These are phyloP conservation scores for Verbascum thapsus DNA, from an alignment of 257 asterid species.

Conservation along the genomic window DNA sequence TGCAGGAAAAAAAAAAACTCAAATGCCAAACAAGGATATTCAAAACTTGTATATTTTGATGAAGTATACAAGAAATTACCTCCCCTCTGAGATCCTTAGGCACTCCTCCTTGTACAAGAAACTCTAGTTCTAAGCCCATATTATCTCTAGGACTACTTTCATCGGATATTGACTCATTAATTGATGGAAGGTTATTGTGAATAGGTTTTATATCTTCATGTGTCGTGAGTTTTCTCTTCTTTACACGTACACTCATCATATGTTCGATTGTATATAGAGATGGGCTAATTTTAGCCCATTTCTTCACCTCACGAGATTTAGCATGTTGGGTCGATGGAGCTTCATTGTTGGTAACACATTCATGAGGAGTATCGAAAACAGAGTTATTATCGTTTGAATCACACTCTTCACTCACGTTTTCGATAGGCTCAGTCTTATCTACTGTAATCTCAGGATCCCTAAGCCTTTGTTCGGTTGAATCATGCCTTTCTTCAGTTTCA, in stretches of 20 bases:
- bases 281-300: slow-evolving; percentile 68
- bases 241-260: slow-evolving; percentile 69
- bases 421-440: slow-evolving; percentile 34
- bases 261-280: slow-evolving; percentile 56
- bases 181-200: slow-evolving; percentile 47
- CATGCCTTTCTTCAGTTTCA: slow-evolving; percentile 30
- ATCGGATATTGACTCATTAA: slow-evolving; percentile 41
- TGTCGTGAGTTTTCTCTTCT: slow-evolving; percentile 47
- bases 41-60: slow-evolving; percentile 19
- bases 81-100: slow-evolving; percentile 96
- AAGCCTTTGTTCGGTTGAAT: slow-evolving; percentile 34
- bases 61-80: slow-evolving; percentile 46
- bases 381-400: slow-evolving; percentile 38
- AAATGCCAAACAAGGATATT: slow-evolving; percentile 7
- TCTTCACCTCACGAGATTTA: slow-evolving; percentile 52
- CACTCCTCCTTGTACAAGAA: slow-evolving; percentile 90
- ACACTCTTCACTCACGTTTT: slow-evolving; percentile 42
- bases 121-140: slow-evolving; percentile 51
- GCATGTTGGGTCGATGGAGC: slow-evolving; percentile 36
- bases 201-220: slow-evolving; percentile 27
- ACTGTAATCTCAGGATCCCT: slow-evolving; percentile 39
- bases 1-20: slow-evolving; percentile 26
- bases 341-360: slow-evolving; percentile 38
- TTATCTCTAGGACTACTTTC: slow-evolving; percentile 37
- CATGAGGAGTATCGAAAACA: slow-evolving; percentile 35